Percentiles rank a stretch among this genome's conserved stretches.
These are phyloP conservation scores for Neonectria ditissima DNA, from an alignment of 2,329 filamentous ascomycete species.

Conservation along the genomic window DNA sequence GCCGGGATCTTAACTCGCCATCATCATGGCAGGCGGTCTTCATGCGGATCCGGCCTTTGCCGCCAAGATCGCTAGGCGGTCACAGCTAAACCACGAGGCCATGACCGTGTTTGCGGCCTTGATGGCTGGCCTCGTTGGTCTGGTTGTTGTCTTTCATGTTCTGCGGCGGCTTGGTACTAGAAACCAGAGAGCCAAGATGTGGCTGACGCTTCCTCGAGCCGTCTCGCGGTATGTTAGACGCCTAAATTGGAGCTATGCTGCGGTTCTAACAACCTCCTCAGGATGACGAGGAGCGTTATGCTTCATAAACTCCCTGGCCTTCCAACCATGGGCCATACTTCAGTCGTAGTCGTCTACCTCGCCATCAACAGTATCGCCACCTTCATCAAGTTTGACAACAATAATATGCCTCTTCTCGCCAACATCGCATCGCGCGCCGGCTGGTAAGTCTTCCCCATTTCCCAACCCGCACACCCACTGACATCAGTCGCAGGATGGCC, in stretches of 20 bases:
- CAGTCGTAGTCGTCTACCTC: slow-evolving; percentile 47
- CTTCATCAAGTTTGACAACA: slow-evolving; percentile 51
- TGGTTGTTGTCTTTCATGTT: slow-evolving; percentile 30
- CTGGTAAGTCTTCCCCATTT: slow-evolving; percentile 47
- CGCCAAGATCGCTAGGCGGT: slow-evolving; percentile 39
- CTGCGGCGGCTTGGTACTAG: slow-evolving; percentile 29
- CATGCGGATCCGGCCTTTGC: slow-evolving; percentile 34
- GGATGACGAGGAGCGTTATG: slow-evolving; percentile 43
- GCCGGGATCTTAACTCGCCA: slow-evolving; percentile 1
- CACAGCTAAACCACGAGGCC: slow-evolving; percentile 42
- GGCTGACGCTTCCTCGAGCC: slow-evolving; percentile 4
- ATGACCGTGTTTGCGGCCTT: slow-evolving; percentile 39
- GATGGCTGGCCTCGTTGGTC: slow-evolving; percentile 30
- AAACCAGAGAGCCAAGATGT: slow-evolving; percentile 14
- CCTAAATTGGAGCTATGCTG: neutral
- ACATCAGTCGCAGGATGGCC: slow-evolving; percentile 50
- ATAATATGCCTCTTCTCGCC: slow-evolving; percentile 44
- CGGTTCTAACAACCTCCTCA: slow-evolving; percentile 31
- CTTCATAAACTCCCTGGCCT: slow-evolving; percentile 43
- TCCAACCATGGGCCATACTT: slow-evolving; percentile 50
- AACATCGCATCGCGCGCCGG: slow-evolving; percentile 54
- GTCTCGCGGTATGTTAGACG: slow-evolving; percentile 34
- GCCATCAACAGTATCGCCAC: slow-evolving; percentile 50
- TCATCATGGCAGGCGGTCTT: slow-evolving; percentile 33
- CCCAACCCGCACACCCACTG: neutral